Evolutionary conservation across 2,329 filamentous ascomycete species (phyloP).

Genomic region (Leptosphaerulina australis): DNA sequence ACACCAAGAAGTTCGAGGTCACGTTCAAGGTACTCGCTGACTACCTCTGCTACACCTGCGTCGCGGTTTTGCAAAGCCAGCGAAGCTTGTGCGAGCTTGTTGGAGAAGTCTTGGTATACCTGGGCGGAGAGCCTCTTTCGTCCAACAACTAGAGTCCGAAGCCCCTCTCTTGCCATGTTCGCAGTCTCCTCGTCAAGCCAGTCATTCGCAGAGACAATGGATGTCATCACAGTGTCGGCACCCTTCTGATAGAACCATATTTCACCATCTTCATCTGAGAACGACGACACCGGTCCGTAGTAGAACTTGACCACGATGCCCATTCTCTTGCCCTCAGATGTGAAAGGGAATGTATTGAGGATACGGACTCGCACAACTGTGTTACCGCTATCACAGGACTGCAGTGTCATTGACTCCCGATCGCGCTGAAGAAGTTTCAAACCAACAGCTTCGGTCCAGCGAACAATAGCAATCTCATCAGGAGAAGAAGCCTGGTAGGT

Average conservation of each 20-base stretch:
- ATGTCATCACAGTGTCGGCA: conserved; percentile 96
- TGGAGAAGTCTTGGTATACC: conserved; percentile 81
- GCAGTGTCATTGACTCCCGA: conserved; percentile 81
- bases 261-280: conserved; percentile 67
- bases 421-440: conserved; percentile 84
- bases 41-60: conserved; percentile 76
- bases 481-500: conserved; percentile 97
- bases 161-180: conserved; percentile 98
- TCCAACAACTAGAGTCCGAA: conserved; percentile 94
- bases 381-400: conserved; percentile 74
- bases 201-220: conserved; percentile 93
- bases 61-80: conserved; percentile 82
- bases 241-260: conserved; percentile 99
- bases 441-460: conserved; percentile 92
- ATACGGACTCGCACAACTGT: conserved; percentile 84
- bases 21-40: conserved; percentile 80
- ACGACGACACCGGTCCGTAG: conserved; percentile 46
- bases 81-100: conserved; percentile 77
- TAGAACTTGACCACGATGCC: conserved; percentile 92
- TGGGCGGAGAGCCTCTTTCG: conserved; percentile 79
- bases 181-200: conserved; percentile 99
- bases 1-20: conserved; percentile 95
- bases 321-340: conserved; percentile 97
- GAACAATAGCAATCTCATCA: conserved; percentile 96
- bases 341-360: conserved; percentile 95